Conservation (phyloP, 169 alveolate species). For the Plasmodium vinckei region DNA sequence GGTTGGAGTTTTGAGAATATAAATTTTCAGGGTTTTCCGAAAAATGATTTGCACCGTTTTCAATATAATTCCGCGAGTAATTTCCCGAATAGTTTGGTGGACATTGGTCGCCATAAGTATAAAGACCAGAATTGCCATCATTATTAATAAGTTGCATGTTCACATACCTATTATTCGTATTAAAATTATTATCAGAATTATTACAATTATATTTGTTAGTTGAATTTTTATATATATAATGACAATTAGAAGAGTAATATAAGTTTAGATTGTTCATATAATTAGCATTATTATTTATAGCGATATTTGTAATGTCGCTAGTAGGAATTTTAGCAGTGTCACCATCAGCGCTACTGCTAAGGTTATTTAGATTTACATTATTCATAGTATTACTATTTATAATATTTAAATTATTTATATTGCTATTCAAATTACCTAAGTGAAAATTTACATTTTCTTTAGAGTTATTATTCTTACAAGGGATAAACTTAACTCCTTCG, state of each 20-base stretch:
- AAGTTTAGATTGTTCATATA: slow-evolving; percentile 17
- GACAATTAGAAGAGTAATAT: slow-evolving; percentile 47
- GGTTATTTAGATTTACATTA: background rate
- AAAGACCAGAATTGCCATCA: slow-evolving; percentile 14
- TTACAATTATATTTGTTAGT: slow-evolving; percentile 55
- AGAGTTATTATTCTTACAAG: slow-evolving; percentile 33
- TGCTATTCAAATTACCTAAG: slow-evolving; percentile 56
- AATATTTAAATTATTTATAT: slow-evolving; percentile 15
- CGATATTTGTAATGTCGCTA: background rate
- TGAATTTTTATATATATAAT: slow-evolving; percentile 36
- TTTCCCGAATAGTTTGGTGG: background rate
- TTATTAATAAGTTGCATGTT: slow-evolving; percentile 36
- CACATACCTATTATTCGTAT: slow-evolving; percentile 74
- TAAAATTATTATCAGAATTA: slow-evolving; percentile 60
- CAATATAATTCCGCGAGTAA: slow-evolving; percentile 2
- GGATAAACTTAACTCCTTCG: slow-evolving; percentile 25
- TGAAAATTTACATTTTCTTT: slow-evolving; percentile 68
- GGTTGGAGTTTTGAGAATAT: no score
- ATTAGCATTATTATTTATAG: slow-evolving; percentile 17
- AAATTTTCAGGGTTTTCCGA: background rate
- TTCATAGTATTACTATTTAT: background rate
- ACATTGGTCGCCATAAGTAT: slow-evolving; percentile 18
- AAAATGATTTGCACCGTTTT: background rate
- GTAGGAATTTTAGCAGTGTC: background rate
- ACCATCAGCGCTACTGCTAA: background rate